Evolutionary conservation across 2,329 filamentous ascomycete species (phyloP).

Genomic region (Fusarium devonianum): DNA sequence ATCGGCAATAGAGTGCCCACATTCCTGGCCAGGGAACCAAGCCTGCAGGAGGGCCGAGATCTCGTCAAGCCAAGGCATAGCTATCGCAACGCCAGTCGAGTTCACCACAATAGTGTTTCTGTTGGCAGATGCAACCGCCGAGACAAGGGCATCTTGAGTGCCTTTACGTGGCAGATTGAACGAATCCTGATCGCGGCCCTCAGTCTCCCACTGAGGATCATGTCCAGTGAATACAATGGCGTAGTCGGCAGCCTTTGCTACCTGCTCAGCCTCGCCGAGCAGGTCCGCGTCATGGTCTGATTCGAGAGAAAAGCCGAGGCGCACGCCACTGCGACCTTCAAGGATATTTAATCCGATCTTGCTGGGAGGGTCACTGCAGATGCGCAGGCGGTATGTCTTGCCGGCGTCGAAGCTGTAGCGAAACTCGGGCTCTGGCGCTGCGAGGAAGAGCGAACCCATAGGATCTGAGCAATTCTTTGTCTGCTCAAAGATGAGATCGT

Average conservation of each 20-base stretch:
- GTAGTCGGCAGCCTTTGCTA: slow-evolving; percentile 65
- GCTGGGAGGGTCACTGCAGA: slow-evolving; percentile 40
- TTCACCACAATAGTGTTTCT: slow-evolving; percentile 67
- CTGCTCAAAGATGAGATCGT: slow-evolving; percentile 41
- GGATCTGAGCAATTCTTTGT: slow-evolving; percentile 38
- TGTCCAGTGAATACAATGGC: slow-evolving; percentile 65
- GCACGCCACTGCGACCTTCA: slow-evolving; percentile 41
- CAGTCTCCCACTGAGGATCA: slow-evolving; percentile 54
- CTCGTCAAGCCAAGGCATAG: slow-evolving; percentile 61
- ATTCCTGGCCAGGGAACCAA: slow-evolving; percentile 76
- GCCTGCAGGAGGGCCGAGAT: slow-evolving; percentile 67
- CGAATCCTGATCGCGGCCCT: slow-evolving; percentile 75
- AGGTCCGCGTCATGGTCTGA: slow-evolving; percentile 45
- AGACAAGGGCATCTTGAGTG: slow-evolving; percentile 62
- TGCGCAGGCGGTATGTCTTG: slow-evolving; percentile 39
- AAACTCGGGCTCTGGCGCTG: slow-evolving; percentile 39
- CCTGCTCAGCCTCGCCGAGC: slow-evolving; percentile 57
- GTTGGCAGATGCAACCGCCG: slow-evolving; percentile 62
- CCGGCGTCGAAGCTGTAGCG: slow-evolving; percentile 34
- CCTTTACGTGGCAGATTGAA: slow-evolving; percentile 66
- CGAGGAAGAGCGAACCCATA: slow-evolving; percentile 43
- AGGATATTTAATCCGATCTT: slow-evolving; percentile 42
- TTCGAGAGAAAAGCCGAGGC: slow-evolving; percentile 42
- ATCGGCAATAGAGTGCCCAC: slow-evolving; percentile 71
- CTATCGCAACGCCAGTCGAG: slow-evolving; percentile 67